Conservation (phyloP, 805 yeast genomes). For the Saccharomycopsis oosterbeekiorum region DNA sequence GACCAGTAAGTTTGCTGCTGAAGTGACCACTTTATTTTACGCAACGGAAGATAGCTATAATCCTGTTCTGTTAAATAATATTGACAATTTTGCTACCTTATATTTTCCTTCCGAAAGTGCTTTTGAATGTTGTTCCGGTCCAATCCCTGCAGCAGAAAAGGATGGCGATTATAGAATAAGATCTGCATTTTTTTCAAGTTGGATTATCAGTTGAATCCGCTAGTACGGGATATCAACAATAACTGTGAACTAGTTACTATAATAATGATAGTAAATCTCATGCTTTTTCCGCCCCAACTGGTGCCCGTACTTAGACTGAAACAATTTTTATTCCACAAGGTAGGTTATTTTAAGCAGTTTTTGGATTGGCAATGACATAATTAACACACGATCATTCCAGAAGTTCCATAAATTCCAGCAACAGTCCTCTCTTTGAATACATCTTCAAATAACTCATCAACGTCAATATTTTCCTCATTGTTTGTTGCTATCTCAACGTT, state of each 20-base stretch:
- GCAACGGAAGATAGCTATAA: not conserved
- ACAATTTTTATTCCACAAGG: not conserved
- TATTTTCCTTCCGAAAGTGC: not conserved
- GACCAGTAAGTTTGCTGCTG: not conserved
- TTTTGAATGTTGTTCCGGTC: not conserved
- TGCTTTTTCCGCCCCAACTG: not conserved
- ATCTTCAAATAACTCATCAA: not conserved
- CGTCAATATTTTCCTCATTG: no score
- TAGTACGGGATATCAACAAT: not conserved
- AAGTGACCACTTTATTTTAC: not conserved
- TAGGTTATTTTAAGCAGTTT: not conserved
- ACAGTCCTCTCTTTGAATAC: not conserved
- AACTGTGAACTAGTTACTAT: not conserved
- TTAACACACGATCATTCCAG: not conserved
- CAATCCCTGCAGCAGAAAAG: not conserved
- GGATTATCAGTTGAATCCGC: conserved; percentile 6
- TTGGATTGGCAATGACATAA: not conserved
- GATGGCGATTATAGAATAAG: not conserved
- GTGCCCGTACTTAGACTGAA: not conserved
- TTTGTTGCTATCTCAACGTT: not conserved
- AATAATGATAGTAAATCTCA: not conserved
- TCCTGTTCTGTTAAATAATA: not conserved
- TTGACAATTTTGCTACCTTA: not conserved
- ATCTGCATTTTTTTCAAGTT: not conserved
- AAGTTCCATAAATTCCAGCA: not conserved